Evolutionary conservation across 2,329 filamentous ascomycete genomes (phyloP).

Genomic region (Cladorrhinum sp.): DNA sequence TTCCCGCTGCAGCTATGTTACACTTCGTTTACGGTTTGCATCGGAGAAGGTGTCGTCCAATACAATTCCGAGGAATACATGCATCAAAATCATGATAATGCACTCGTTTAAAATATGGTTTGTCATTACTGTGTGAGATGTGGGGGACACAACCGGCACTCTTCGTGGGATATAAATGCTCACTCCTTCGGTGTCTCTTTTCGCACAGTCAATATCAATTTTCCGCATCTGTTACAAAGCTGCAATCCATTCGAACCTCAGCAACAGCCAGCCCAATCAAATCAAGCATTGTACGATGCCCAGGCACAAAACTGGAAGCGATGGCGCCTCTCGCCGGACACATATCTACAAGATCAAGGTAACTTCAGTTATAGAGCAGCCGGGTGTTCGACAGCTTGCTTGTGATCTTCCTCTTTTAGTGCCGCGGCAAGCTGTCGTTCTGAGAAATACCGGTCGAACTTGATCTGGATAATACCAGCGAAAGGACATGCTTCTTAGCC

Average conservation of each 20-base stretch:
- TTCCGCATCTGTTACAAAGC: too few relatives aligned
- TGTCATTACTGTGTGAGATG: too few relatives aligned
- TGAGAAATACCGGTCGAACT: slow-evolving; percentile 80
- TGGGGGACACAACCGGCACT: too few relatives aligned
- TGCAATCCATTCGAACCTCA: neutral
- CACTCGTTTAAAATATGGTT: too few relatives aligned
- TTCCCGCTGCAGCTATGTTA: too few relatives aligned
- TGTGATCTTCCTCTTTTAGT: slow-evolving; percentile 35
- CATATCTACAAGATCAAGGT: slow-evolving; percentile 42
- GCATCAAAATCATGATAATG: too few relatives aligned
- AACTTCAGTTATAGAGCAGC: slow-evolving; percentile 46
- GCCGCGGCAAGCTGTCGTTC: slow-evolving; percentile 39
- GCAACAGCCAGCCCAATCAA: neutral
- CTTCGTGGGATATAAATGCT: too few relatives aligned
- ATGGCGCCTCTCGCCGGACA: slow-evolving; percentile 34
- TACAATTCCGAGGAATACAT: too few relatives aligned
- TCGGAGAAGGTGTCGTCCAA: too few relatives aligned
- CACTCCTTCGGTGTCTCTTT: too few relatives aligned
- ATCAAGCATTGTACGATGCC: slow-evolving; percentile 19
- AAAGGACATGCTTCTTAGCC: slow-evolving; percentile 78
- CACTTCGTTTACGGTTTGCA: too few relatives aligned
- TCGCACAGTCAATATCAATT: too few relatives aligned
- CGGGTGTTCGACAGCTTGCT: slow-evolving; percentile 41
- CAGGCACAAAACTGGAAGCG: slow-evolving; percentile 12
- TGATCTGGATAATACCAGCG: slow-evolving; percentile 98